Percentiles rank a stretch among this genome's conserved stretches.
Conservation (phyloP, 176 grass and related monocot genomes). For the Oryza glumipatula region DNA sequence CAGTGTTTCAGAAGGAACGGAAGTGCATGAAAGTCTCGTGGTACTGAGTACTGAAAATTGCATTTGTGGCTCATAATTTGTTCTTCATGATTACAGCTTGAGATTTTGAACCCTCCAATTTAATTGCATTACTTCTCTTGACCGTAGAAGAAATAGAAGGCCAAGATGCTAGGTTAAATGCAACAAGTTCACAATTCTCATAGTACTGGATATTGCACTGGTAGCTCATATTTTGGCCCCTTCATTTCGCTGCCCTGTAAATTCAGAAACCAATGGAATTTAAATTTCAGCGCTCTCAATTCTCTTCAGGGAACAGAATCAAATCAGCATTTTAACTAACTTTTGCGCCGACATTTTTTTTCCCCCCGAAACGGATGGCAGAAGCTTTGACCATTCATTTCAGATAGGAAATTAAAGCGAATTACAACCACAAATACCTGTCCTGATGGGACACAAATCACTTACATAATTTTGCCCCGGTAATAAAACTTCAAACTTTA, state of each 20-base stretch:
- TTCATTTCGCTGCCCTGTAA: background rate
- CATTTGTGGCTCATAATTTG: constrained; percentile 22
- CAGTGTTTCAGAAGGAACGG: background rate
- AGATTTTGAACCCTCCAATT: constrained; percentile 9
- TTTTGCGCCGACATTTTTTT: background rate
- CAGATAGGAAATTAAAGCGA: background rate
- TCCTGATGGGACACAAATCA: background rate
- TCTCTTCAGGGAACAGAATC: background rate
- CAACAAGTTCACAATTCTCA: background rate
- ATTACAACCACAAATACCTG: background rate
- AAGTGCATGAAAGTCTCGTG: background rate
- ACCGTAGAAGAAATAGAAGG: background rate
- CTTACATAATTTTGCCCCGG: background rate
- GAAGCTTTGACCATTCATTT: background rate
- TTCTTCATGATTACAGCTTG: background rate
- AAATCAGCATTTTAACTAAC: background rate
- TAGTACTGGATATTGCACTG: background rate
- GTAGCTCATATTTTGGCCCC: background rate
- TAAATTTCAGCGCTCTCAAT: background rate
- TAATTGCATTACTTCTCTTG: background rate
- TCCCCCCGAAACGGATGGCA: background rate
- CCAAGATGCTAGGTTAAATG: background rate
- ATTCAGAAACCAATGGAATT: background rate
- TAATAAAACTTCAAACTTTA: background rate
- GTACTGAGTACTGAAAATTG: background rate